Conservation (phyloP, 1,284 basidiomycete genomes). For the Pseudozyma sp. region DNA sequence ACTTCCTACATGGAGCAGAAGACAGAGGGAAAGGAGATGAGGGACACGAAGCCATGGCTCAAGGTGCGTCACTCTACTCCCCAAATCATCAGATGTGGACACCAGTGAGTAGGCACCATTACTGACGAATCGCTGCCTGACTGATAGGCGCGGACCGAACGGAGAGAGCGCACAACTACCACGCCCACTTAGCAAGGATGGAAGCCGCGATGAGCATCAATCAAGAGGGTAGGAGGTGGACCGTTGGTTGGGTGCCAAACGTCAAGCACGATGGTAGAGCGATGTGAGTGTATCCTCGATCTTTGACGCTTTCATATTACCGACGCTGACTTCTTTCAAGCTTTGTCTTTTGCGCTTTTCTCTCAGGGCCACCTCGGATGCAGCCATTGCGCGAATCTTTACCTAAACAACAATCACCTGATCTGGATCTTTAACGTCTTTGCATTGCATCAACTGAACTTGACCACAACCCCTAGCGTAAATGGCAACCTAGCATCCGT, state of each 20-base stretch:
- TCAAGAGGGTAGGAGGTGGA: constrained; percentile 9
- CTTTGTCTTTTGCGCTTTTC: neutral
- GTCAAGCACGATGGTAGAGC: constrained; percentile 34
- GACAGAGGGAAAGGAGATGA: constrained; percentile 46
- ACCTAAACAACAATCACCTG: no score
- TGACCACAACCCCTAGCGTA: constrained; percentile 49
- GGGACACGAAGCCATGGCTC: constrained; percentile 34
- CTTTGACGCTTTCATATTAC: no score
- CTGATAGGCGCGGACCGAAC: constrained; percentile 23
- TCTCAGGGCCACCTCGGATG: constrained; percentile 17
- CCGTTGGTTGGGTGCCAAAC: constrained; percentile 33
- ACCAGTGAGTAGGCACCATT: constrained; percentile 20
- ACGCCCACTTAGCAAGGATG: constrained; percentile 21
- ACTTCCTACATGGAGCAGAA: constrained; percentile 30
- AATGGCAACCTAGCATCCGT: constrained; percentile 91
- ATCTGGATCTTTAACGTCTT: neutral
- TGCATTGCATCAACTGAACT: constrained; percentile 9
- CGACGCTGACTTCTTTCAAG: neutral
- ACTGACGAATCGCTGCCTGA: no score
- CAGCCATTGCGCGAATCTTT: constrained; percentile 22
- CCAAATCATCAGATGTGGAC: constrained; percentile 8
- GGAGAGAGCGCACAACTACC: constrained; percentile 39
- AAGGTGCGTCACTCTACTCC: constrained; percentile 23
- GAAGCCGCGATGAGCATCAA: neutral
- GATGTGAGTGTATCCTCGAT: no score